Conservation (phyloP, 2,329 filamentous ascomycete species). For the Byssochlamys sp. region DNA sequence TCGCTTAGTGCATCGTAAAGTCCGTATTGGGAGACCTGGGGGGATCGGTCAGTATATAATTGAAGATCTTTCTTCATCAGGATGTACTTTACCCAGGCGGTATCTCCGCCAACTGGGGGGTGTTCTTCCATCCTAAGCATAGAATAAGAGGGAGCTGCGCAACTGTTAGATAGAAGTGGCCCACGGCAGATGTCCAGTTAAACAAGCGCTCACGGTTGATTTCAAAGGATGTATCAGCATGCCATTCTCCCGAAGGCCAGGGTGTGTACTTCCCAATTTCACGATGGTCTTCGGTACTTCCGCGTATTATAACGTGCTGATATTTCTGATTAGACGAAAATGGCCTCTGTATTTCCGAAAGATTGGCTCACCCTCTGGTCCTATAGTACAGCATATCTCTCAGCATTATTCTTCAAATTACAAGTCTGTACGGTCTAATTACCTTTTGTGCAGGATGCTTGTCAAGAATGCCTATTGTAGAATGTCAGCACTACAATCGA, state of each 20-base stretch:
- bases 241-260: conserved; percentile 39
- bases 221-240: conserved; percentile 44
- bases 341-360: not conserved
- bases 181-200: not conserved
- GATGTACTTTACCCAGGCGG: conserved; percentile 31
- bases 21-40: conserved; percentile 33
- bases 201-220: conserved; percentile 31
- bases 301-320: conserved; percentile 39
- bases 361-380: conserved; percentile 13
- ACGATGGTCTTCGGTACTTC: conserved; percentile 39
- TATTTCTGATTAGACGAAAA: too few species aligned
- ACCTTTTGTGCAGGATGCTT: conserved; percentile 34
- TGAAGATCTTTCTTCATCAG: not conserved
- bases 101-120: conserved; percentile 40
- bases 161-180: not conserved
- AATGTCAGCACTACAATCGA: not conserved
- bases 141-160: conserved; percentile 39
- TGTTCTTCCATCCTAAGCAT: conserved; percentile 45
- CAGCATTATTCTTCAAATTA: not conserved
- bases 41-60: not conserved
- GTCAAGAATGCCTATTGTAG: conserved; percentile 26
- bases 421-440: not conserved
- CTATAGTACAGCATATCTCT: conserved; percentile 1
- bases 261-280: conserved; percentile 39
- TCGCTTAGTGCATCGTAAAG: conserved; percentile 39